A percentile compares a stretch with the other conserved stretches of the same genome.
Conservation (phyloP, 2,329 filamentous ascomycete genomes). For the Balansia obtecta region DNA sequence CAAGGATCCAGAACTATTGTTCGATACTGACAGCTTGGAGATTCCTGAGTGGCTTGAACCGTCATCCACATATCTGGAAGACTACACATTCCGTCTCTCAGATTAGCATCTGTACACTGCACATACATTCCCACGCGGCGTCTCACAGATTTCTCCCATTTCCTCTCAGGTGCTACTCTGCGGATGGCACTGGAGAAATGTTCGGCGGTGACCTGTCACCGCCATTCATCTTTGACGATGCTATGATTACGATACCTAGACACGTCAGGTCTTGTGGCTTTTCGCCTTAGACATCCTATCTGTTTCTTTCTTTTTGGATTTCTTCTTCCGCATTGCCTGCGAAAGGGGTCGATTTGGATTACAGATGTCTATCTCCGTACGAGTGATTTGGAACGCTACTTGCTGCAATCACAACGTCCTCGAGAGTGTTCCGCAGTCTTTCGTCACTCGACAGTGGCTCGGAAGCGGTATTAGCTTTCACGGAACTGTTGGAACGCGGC, state of each 20-base stretch:
- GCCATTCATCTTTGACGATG: slow-evolving; percentile 1
- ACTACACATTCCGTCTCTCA: slow-evolving; percentile 4
- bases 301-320: not conserved
- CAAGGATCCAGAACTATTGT: slow-evolving; percentile 5
- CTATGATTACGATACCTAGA: slow-evolving; percentile 4
- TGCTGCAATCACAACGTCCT: not conserved
- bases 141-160: not conserved
- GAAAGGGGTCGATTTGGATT: not conserved
- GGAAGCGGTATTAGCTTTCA: not conserved
- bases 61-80: slow-evolving; percentile 5
- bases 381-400: not conserved
- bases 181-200: not conserved
- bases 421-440: not conserved
- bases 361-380: not conserved
- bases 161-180: not conserved
- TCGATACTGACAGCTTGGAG: slow-evolving; percentile 4
- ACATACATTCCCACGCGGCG: not conserved
- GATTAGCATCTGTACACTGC: slow-evolving; percentile 1
- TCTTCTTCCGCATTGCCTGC: not conserved
- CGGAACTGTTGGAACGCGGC: not conserved
- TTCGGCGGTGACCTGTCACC: slow-evolving; percentile 3
- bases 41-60: slow-evolving; percentile 7
- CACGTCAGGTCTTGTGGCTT: not conserved
- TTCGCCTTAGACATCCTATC: not conserved
- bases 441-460: not conserved